A percentile compares a stretch with the other conserved stretches of the same genome.
Evolutionary conservation across 1,284 basidiomycete genomes (phyloP).

Genomic region (Gomphus bonarii): DNA sequence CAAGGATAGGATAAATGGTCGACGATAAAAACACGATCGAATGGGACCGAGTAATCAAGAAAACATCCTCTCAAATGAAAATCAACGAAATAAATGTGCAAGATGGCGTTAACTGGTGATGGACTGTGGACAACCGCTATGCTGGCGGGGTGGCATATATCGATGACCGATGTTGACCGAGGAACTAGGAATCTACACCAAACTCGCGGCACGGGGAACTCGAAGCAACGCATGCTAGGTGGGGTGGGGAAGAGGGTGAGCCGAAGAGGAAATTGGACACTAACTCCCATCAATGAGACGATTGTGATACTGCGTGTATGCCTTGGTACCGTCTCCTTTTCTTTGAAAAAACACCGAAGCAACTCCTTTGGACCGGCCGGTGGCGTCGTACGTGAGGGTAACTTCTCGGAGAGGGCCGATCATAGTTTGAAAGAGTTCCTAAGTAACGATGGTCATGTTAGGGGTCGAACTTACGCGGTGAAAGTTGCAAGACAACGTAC

Average conservation of each 20-base stretch:
- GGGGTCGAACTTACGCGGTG: background rate
- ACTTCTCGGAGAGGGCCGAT: constrained; percentile 83
- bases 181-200: background rate
- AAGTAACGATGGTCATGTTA: constrained; percentile 13
- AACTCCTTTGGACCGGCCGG: constrained; percentile 83
- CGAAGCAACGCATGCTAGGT: constrained; percentile 8
- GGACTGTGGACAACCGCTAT: background rate
- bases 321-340: constrained; percentile 86
- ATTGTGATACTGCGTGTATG: constrained; percentile 93
- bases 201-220: background rate
- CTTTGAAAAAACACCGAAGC: constrained; percentile 83
- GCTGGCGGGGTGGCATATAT: too few species aligned
- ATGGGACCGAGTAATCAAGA: background rate
- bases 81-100: background rate
- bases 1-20: background rate
- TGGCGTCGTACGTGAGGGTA: constrained; percentile 76
- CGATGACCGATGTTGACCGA: background rate
- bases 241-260: constrained; percentile 17
- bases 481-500: constrained; percentile 33
- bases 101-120: background rate
- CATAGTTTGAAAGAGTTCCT: constrained; percentile 92
- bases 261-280: constrained; percentile 52
- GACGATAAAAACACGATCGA: background rate
- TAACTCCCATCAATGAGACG: constrained; percentile 99
- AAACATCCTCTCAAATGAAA: background rate